Conservation (phyloP, 192 early-diverging fungal species). For the Coemansia sp. region DNA sequence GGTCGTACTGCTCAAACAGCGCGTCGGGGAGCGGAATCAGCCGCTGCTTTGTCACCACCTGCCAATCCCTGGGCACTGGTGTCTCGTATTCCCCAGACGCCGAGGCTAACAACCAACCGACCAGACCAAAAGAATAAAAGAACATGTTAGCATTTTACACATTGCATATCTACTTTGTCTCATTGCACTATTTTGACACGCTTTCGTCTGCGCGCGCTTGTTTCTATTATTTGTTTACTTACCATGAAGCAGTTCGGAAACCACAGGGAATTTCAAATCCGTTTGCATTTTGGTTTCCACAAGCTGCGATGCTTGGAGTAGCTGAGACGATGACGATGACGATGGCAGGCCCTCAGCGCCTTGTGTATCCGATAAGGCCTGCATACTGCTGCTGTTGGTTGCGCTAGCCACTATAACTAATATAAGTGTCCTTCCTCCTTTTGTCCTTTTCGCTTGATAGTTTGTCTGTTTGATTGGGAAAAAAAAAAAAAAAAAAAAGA, state of each 20-base stretch:
- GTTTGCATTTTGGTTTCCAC: conserved; percentile 37
- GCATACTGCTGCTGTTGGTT: background rate
- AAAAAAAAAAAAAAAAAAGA: conserved; percentile 12
- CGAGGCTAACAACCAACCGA: conserved; percentile 49
- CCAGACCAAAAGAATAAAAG: background rate
- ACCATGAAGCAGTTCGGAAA: conserved; percentile 55
- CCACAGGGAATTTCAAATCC: conserved; percentile 43
- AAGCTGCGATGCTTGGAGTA: conserved; percentile 30
- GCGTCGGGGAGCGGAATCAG: conserved; percentile 71
- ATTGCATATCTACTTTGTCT: no score
- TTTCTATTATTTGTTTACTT: conserved; percentile 6
- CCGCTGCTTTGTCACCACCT: conserved; percentile 62
- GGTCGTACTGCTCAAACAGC: conserved; percentile 76
- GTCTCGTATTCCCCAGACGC: conserved; percentile 58
- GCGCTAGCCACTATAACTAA: background rate
- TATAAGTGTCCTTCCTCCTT: background rate
- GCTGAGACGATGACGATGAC: conserved; percentile 13
- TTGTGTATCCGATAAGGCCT: background rate
- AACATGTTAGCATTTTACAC: no score
- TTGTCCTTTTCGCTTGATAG: no score
- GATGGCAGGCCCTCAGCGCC: conserved; percentile 5
- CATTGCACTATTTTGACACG: no score
- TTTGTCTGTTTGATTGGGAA: background rate
- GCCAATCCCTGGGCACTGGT: conserved; percentile 52
- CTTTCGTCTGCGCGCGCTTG: background rate